phyloP scores from a whole-genome alignment of 495 filamentous ascomycete genomes.

The Aspergillus sclerotiicarbonarius region DNA sequence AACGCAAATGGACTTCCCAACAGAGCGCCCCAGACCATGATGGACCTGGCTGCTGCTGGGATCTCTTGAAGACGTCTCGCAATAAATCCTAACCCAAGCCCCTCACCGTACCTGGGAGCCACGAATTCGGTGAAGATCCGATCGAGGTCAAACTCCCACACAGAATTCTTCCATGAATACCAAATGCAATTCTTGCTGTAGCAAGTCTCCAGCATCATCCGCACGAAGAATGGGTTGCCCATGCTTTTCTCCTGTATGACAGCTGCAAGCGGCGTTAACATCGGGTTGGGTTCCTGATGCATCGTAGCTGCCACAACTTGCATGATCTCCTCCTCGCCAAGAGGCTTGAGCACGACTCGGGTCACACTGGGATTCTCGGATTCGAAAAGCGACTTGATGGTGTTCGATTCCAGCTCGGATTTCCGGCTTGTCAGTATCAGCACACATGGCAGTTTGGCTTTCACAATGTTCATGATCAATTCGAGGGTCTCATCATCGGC shows the following conservation, averaged over 20 bases:
- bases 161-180: conserved; percentile 77
- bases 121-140: conserved; percentile 79
- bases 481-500: conserved; percentile 84
- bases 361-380: conserved; percentile 52
- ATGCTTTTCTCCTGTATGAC: conserved; percentile 78
- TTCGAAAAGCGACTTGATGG: conserved; percentile 44
- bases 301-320: conserved; percentile 76
- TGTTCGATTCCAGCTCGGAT: conserved; percentile 38
- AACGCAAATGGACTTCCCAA: conserved; percentile 80
- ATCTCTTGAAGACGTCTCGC: conserved; percentile 72
- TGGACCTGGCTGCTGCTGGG: conserved; percentile 65
- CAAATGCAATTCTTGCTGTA: conserved; percentile 82
- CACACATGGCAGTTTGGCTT: conserved; percentile 69
- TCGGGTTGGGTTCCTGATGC: conserved; percentile 41
- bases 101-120: conserved; percentile 69
- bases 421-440: conserved; percentile 60
- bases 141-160: conserved; percentile 83
- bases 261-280: conserved; percentile 50
- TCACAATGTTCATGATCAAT: conserved; percentile 70
- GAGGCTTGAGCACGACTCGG: conserved; percentile 61
- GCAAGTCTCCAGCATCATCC: conserved; percentile 85
- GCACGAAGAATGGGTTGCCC: conserved; percentile 84
- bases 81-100: conserved; percentile 78
- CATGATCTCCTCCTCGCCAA: conserved; percentile 71
- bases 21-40: conserved; percentile 82